phyloP scores from a whole-genome alignment of 768 basidiomycete genomes.

The Boletus rubroflammeus region DNA sequence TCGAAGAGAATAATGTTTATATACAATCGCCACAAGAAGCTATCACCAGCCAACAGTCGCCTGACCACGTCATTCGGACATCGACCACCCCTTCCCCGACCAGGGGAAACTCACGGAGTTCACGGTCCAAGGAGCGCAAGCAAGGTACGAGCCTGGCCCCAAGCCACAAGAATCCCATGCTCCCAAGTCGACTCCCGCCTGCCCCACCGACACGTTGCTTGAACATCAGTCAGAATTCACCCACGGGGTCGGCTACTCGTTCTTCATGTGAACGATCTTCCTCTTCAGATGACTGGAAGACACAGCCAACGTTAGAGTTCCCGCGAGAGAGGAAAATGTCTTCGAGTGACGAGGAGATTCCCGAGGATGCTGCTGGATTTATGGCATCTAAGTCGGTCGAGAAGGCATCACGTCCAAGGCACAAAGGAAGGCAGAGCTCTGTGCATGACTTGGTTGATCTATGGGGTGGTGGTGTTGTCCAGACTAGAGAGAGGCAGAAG shows the following conservation, averaged over 20 bases:
- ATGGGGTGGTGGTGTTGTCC: slow-evolving; percentile 57
- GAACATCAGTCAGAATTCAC: slow-evolving; percentile 10
- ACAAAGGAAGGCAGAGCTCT: slow-evolving; percentile 65
- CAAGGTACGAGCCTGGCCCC: slow-evolving; percentile 6
- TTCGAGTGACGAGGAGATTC: slow-evolving; percentile 56
- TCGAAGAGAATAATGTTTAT: slow-evolving; percentile 42
- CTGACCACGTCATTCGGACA: not conserved
- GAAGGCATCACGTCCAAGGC: slow-evolving; percentile 28
- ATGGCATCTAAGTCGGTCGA: slow-evolving; percentile 19
- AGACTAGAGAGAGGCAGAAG: slow-evolving; percentile 42
- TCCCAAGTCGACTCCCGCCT: slow-evolving; percentile 3
- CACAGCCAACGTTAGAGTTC: slow-evolving; percentile 29
- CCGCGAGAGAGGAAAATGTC: slow-evolving; percentile 34
- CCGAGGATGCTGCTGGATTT: slow-evolving; percentile 43
- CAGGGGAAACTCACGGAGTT: slow-evolving; percentile 21
- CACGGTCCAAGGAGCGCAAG: slow-evolving; percentile 36
- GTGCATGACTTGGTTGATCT: slow-evolving; percentile 81
- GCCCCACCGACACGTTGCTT: slow-evolving; percentile 2
- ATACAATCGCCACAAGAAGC: slow-evolving; percentile 33
- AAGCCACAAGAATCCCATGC: slow-evolving; percentile 7
- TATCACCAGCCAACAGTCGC: slow-evolving; percentile 25
- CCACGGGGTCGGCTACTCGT: slow-evolving; percentile 6
- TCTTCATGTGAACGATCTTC: slow-evolving; percentile 22
- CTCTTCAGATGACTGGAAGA: slow-evolving; percentile 48
- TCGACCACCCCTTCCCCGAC: slow-evolving; percentile 21